Evolutionary conservation across 2,329 filamentous ascomycete species (phyloP), one percentile per base, ranked within the genome.

Genomic region (Elsinoe perseae): DNA sequence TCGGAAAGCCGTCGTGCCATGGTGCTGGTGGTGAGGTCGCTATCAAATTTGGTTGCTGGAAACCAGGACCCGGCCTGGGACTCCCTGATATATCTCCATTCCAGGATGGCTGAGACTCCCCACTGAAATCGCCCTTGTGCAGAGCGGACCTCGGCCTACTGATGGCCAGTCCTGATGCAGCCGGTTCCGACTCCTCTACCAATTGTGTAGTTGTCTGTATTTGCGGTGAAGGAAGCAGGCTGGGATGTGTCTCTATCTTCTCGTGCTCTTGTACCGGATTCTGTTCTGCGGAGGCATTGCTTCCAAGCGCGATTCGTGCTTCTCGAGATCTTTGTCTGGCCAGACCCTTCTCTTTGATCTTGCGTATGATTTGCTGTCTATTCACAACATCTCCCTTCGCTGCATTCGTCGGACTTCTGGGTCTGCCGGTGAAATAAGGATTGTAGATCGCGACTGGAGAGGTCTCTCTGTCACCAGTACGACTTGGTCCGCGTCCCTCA

Each of bases 311-410:
- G 7, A 56, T 14, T 23, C 28, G 38, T 12, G 53, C 46, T 27
- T 54, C 50, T 12, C 21, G 56, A 28, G 50, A 57, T 28, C 27
- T 46, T 21, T 57, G 46, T 27, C 56, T 40, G 3, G 21, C 56
- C 14, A 57, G 28, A 12, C 36, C 46, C 8, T 52, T 82, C 73
- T 56, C 53, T 44, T 96, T 96, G 62, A 96, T 78, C 61, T 85
- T 80, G 70, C 90, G 82, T 57, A 97, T 96, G 64, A 95, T 75
- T 69, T 91, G 86, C 57, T 83, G 82, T 61, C 91, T 80, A 68
- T 89, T 83, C 46, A 73, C 64, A 40, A 68, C 61, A 28, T 58
- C 58, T 28, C 59, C 50, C 52, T 61, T 68, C 56, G 62, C 66
- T 23, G 56, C 60, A 34, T 64, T 63, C 32, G 57, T 63, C 16